These are phyloP conservation scores for Exophiala sideris DNA, from an alignment of 2,329 filamentous ascomycete genomes.

Conservation along the genomic window DNA sequence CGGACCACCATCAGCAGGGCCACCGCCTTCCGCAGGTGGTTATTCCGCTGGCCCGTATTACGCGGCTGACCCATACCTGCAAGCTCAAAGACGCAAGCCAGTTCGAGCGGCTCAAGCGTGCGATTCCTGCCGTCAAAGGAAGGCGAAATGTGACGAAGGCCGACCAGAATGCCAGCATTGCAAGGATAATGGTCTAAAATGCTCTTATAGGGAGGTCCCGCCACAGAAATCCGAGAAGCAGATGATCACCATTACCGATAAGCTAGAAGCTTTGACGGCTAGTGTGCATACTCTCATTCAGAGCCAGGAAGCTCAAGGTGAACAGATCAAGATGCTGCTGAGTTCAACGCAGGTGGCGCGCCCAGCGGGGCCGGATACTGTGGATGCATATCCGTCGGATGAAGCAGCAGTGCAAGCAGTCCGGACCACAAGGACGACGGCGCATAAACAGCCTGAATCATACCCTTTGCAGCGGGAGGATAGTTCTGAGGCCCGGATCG, in stretches of 20 bases:
- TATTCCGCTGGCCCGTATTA: slow-evolving; percentile 16
- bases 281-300: slow-evolving; percentile 17
- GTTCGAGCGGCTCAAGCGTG: slow-evolving; percentile 63
- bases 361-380: slow-evolving; percentile 4
- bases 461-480: slow-evolving; percentile 20
- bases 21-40: slow-evolving; percentile 13
- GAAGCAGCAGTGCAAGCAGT: neutral
- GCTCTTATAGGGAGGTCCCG: slow-evolving; percentile 85
- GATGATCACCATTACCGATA: slow-evolving; percentile 24
- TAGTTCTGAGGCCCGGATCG: slow-evolving; percentile 24
- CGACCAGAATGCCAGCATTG: slow-evolving; percentile 80
- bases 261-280: slow-evolving; percentile 22
- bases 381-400: slow-evolving; percentile 2
- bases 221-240: slow-evolving; percentile 72
- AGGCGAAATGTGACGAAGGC: slow-evolving; percentile 88
- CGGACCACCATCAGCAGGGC: slow-evolving; percentile 25
- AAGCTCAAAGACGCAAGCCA: slow-evolving; percentile 22
- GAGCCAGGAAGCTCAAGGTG: slow-evolving; percentile 3
- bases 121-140: slow-evolving; percentile 80
- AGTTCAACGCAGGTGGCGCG: neutral
- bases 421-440: neutral
- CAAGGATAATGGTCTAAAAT: slow-evolving; percentile 77
- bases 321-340: slow-evolving; percentile 12
- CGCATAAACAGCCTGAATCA: slow-evolving; percentile 6
- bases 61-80: neutral